Conservation (phyloP, 257 asterid species). For the Euphrasia confusa region DNA sequence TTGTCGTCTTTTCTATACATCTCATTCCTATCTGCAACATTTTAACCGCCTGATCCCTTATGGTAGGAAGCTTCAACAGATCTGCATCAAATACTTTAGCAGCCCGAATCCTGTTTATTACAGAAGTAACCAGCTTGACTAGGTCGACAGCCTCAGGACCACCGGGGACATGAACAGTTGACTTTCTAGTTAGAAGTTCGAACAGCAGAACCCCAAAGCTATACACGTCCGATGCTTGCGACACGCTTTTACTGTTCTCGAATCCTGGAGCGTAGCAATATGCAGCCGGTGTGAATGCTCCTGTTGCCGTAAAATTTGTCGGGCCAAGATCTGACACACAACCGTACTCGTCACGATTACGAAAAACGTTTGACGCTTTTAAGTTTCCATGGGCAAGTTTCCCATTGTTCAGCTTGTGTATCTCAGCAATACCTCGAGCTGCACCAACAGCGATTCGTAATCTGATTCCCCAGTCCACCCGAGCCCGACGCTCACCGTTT, state of each 20-base stretch:
- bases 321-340: conserved; percentile 21
- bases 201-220: conserved; percentile 23
- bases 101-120: conserved; percentile 5
- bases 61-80: background rate
- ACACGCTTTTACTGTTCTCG: background rate
- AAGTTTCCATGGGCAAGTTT: conserved; percentile 23
- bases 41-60: conserved; percentile 1
- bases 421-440: conserved; percentile 16
- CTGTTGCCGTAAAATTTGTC: conserved; percentile 3
- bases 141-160: conserved; percentile 9
- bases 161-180: conserved; percentile 2
- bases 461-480: conserved; percentile 14
- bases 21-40: conserved; percentile 23
- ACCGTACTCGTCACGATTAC: conserved; percentile 9
- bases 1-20: conserved; percentile 21
- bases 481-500: background rate
- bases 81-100: conserved; percentile 18
- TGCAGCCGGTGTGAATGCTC: conserved; percentile 6
- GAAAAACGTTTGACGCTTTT: conserved; percentile 19
- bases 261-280: conserved; percentile 19
- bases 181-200: conserved; percentile 18
- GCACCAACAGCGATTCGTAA: conserved; percentile 15
- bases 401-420: conserved; percentile 13
- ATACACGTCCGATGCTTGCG: conserved; percentile 21
- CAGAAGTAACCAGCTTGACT: conserved; percentile 18